Conservation (phyloP, 768 basidiomycete genomes). For the Lactarius psammicola region DNA sequence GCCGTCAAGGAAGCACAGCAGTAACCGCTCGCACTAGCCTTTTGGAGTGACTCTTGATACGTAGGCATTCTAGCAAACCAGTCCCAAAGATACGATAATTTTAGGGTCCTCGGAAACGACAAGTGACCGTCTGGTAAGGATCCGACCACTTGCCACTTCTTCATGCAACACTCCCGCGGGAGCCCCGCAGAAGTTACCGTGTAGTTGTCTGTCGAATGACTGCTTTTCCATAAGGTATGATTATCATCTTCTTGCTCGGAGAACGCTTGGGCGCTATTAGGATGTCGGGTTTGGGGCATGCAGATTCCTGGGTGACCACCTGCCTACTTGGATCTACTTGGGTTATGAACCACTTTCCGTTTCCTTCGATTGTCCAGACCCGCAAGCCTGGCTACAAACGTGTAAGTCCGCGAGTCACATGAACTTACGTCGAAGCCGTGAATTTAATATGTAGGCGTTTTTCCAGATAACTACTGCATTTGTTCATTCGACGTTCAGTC, state of each 20-base stretch:
- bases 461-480: not conserved
- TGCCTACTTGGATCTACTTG: not conserved
- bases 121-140: not conserved
- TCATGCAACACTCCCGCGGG: not conserved
- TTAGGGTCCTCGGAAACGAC: constrained; percentile 1
- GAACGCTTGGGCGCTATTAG: not conserved
- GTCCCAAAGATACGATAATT: not conserved
- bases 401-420: constrained; percentile 15
- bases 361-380: not conserved
- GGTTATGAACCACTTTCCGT: not conserved
- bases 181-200: not conserved
- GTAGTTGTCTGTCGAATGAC: constrained; percentile 2
- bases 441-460: not conserved
- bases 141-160: not conserved
- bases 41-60: constrained; percentile 16
- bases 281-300: constrained; percentile 1
- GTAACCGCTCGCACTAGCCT: constrained; percentile 3
- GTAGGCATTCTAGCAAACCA: not conserved
- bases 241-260: not conserved
- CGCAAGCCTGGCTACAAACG: constrained; percentile 6
- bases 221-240: not conserved
- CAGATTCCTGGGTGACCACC: not conserved
- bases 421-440: not conserved
- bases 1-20: not conserved
- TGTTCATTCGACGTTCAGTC: not conserved